phyloP scores from a whole-genome alignment of 768 basidiomycete species.

The Naganishia onofrii region DNA sequence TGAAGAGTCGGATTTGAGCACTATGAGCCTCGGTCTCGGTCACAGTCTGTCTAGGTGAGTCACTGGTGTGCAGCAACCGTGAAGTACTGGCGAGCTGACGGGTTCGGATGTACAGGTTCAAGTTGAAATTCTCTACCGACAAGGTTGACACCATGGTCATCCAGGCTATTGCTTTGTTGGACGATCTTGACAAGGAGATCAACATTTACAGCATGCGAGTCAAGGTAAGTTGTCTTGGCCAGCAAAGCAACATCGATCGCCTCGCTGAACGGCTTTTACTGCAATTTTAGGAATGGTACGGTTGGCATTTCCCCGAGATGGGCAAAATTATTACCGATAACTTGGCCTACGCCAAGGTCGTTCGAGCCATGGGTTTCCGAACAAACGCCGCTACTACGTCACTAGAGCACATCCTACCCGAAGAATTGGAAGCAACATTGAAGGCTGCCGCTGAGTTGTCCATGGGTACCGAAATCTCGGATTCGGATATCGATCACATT shows the following conservation, averaged over 20 bases:
- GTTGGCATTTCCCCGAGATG: conserved; percentile 99
- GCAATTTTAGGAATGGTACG: conserved; percentile 87
- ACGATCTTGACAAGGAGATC: conserved; percentile 98
- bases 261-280: conserved; percentile 3
- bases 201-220: conserved; percentile 99
- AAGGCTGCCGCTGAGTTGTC: conserved; percentile 96
- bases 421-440: conserved; percentile 91
- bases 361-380: conserved; percentile 94
- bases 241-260: not conserved
- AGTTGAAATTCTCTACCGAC: conserved; percentile 98
- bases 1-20: conserved; percentile 69
- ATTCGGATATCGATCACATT: conserved; percentile 94
- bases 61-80: not conserved
- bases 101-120: conserved; percentile 67
- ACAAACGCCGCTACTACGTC: conserved; percentile 84
- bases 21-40: conserved; percentile 95
- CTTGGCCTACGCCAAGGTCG: conserved; percentile 90
- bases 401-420: conserved; percentile 85
- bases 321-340: conserved; percentile 97
- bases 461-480: conserved; percentile 99
- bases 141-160: conserved; percentile 99
- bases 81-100: not conserved
- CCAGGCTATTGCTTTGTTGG: conserved; percentile 94
- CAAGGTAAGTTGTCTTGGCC: conserved; percentile 62
- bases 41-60: conserved; percentile 87